These are phyloP conservation scores for Aspergillus cristatus DNA, from an alignment of 495 filamentous ascomycete species.

Conservation along the genomic window DNA sequence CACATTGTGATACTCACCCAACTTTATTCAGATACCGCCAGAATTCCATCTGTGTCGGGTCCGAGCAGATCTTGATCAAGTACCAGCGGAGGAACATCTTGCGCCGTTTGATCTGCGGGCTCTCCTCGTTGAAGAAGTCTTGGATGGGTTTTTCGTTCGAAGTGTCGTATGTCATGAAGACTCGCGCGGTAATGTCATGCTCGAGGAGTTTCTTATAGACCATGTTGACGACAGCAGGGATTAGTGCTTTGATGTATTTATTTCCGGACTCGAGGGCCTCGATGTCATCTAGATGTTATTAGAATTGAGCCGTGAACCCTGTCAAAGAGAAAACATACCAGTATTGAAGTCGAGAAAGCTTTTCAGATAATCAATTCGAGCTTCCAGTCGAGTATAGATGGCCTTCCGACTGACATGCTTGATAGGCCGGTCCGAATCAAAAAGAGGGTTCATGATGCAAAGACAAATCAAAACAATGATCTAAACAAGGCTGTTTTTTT, in stretches of 20 bases:
- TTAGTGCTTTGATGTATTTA: slow-evolving; percentile 67
- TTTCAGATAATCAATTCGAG: slow-evolving; percentile 60
- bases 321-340: slow-evolving; percentile 33
- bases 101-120: slow-evolving; percentile 61
- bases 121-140: slow-evolving; percentile 49
- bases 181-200: slow-evolving; percentile 65
- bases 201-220: slow-evolving; percentile 69
- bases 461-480: too few species aligned
- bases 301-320: too few species aligned
- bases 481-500: too few species aligned
- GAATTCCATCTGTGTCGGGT: slow-evolving; percentile 63
- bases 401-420: slow-evolving; percentile 59
- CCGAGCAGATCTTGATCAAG: slow-evolving; percentile 57
- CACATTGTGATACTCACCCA: slow-evolving; percentile 31
- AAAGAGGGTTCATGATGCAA: slow-evolving; percentile 12
- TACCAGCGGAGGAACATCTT: slow-evolving; percentile 71
- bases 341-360: slow-evolving; percentile 63
- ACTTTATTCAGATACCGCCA: slow-evolving; percentile 76
- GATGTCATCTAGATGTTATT: slow-evolving; percentile 55
- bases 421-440: slow-evolving; percentile 16
- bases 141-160: slow-evolving; percentile 53
- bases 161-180: slow-evolving; percentile 58
- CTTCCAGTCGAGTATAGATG: slow-evolving; percentile 57
- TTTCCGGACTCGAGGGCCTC: slow-evolving; percentile 54
- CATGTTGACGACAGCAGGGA: slow-evolving; percentile 58